These are phyloP conservation scores for Phytopythium litorale DNA, from an alignment of 352 stramenopile species.

Conservation along the genomic window DNA sequence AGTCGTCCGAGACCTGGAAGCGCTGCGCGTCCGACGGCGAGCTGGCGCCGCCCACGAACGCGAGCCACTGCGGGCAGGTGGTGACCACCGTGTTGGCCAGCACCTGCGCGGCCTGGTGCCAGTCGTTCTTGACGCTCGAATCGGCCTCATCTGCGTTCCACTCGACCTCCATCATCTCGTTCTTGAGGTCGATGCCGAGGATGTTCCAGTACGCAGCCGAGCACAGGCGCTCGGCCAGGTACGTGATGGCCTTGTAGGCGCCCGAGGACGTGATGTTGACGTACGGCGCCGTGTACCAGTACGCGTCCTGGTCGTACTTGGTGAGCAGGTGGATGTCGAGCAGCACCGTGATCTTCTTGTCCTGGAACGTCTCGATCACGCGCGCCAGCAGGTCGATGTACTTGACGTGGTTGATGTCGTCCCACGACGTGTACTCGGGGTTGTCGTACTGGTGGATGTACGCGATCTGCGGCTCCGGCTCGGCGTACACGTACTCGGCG, in stretches of 20 bases:
- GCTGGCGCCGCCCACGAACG: conserved; percentile 54
- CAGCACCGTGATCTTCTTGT: conserved; percentile 44
- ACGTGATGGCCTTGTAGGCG: conserved; percentile 41
- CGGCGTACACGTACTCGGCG: conserved; percentile 38
- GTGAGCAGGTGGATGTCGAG: conserved; percentile 55
- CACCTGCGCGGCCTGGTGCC: conserved; percentile 30
- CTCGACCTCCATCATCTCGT: conserved; percentile 39
- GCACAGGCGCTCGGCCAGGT: conserved; percentile 44
- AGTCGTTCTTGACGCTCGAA: conserved; percentile 29
- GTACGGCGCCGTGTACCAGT: conserved; percentile 60
- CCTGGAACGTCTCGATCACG: conserved; percentile 49
- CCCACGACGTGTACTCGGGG: conserved; percentile 47
- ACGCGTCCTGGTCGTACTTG: conserved; percentile 50
- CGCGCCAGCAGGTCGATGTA: conserved; percentile 59
- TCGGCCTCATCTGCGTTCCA: conserved; percentile 25
- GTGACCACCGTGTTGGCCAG: conserved; percentile 39
- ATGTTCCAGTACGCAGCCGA: conserved; percentile 62
- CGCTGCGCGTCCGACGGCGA: conserved; percentile 31
- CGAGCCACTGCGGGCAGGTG: conserved; percentile 57
- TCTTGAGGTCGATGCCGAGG: conserved; percentile 66
- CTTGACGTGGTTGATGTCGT: conserved; percentile 36
- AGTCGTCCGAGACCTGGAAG: conserved; percentile 39
- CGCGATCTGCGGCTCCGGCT: conserved; percentile 37
- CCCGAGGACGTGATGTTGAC: conserved; percentile 39
- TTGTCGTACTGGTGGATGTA: conserved; percentile 66